Evolutionary conservation across 441 rosid genomes (phyloP), one percentile per base, ranked within the genome.

Genomic region (Isatis lusitanica): DNA sequence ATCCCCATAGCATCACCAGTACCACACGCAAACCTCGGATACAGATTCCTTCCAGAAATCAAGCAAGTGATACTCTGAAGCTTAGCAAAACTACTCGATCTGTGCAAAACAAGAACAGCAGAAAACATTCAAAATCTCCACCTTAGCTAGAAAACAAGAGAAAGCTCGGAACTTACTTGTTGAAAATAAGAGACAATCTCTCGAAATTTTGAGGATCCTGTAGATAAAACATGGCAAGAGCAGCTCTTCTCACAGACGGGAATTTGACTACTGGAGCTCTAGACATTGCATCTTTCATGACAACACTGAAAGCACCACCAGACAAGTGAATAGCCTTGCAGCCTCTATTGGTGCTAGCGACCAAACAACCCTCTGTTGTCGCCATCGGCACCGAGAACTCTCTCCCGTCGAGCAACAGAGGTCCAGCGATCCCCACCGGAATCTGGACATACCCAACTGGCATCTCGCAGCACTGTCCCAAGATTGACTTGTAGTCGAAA

Each of bases 1-100:
- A 86, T 86, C 69, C 90, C 88, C 86, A 86, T 86, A 68, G 90
- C 90, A 80, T 86, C 90, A 24, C 86, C 88, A 1, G 90, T 84
- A 77, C 82, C 74, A 80, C 90, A 86, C 7, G 69, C 11, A 68
- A 84, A 86, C 70, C 90, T 79, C 57, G 77, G 30, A 74, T 84
- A 84, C 1, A 83, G 78, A 74, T 86, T 86, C 79, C 74, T 84
- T 26, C 90, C 88, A 9, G 90, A 86, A 43, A 86, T 72, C 4
- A 70, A 80, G 66, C 90, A 83, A 50, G 64, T 78, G 28, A 86
- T 81, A 72, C 59, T 78, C 57, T 81, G 81, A 43, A 86, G 84
- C 75, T 61, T 80, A 2, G 75, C 90, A 36, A 86, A 86, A 62
- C 85, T 79, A 55, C 90, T 86, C 3, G 88, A 84, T 51, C 82